Percentiles rank a stretch among this genome's conserved stretches.
Evolutionary conservation across 768 basidiomycete genomes (phyloP).

Genomic region (Calvatia gigantea): DNA sequence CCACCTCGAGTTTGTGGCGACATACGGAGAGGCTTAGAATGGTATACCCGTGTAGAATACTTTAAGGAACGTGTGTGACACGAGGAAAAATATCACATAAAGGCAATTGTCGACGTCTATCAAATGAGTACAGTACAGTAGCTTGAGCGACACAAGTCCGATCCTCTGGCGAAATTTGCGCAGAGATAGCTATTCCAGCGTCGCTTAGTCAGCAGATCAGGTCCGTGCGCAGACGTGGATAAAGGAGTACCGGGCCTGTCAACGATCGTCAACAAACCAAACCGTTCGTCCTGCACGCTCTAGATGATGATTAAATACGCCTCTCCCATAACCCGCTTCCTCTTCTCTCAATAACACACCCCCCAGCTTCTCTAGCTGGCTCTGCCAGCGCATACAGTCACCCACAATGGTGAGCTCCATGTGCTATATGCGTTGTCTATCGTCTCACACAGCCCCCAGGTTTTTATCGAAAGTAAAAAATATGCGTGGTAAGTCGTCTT

Average conservation of each 20-base stretch:
- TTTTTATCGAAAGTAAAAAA: conserved; percentile 67
- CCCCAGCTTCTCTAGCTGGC: conserved; percentile 36
- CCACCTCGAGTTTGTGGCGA: conserved; percentile 32
- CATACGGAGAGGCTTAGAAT: conserved; percentile 23
- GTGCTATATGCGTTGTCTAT: conserved; percentile 1
- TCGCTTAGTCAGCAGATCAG: conserved; percentile 21
- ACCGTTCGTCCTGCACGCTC: conserved; percentile 22
- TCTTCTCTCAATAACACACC: conserved; percentile 45
- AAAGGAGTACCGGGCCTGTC: conserved; percentile 42
- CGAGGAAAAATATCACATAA: conserved; percentile 6
- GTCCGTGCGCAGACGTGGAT: conserved; percentile 35
- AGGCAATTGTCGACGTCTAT: conserved; percentile 9
- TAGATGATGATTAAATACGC: conserved; percentile 47
- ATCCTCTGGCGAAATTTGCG: conserved; percentile 38
- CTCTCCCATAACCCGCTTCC: conserved; percentile 24
- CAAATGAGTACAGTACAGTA: too few relatives aligned
- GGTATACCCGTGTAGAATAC: background rate
- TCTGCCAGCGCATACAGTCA: conserved; percentile 22
- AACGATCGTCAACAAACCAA: conserved; percentile 50
- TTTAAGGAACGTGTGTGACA: conserved; percentile 3
- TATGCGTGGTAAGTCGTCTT: conserved; percentile 70
- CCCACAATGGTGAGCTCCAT: conserved; percentile 39
- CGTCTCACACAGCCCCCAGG: conserved; percentile 34
- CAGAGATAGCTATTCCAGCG: conserved; percentile 18
- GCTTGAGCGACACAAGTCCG: conserved; percentile 3